These are phyloP conservation scores for Datisca glomerata DNA, from an alignment of 306 rosid species.

Conservation along the genomic window DNA sequence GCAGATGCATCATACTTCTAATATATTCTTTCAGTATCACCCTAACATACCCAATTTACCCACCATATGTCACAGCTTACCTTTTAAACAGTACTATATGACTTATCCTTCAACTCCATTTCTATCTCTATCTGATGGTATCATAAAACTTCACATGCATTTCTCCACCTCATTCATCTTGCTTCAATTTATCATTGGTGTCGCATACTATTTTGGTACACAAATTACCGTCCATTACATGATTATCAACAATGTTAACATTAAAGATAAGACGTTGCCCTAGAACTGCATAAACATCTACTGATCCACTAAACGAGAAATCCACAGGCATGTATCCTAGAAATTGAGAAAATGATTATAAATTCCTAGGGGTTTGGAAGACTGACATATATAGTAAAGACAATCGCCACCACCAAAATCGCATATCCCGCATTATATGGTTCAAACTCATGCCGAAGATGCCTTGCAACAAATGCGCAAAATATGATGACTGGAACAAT, in stretches of 20 bases:
- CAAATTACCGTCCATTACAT: no score
- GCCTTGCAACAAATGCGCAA: conserved; percentile 77
- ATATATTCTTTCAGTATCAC: no score
- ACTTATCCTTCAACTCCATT: conserved; percentile 5
- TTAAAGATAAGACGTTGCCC: not conserved
- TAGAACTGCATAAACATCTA: not conserved
- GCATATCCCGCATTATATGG: conserved; percentile 61
- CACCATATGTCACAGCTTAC: no score
- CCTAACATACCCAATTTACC: no score
- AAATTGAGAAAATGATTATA: not conserved
- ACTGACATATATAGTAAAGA: conserved; percentile 66
- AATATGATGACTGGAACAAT: conserved; percentile 57
- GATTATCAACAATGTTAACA: not conserved
- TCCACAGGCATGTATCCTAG: not conserved
- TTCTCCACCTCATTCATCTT: not conserved
- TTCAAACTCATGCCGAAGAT: conserved; percentile 66
- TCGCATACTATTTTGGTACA: no score
- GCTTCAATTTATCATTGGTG: no score
- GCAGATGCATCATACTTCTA: no score
- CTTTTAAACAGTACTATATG: no score
- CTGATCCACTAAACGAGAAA: not conserved
- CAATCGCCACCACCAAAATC: conserved; percentile 52
- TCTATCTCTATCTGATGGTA: no score
- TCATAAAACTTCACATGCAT: not conserved
- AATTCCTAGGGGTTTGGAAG: not conserved